A percentile compares a stretch with the other conserved stretches of the same genome.
Evolutionary conservation across 345 rosid species (phyloP).

Genomic region (Corchorus olitorius): DNA sequence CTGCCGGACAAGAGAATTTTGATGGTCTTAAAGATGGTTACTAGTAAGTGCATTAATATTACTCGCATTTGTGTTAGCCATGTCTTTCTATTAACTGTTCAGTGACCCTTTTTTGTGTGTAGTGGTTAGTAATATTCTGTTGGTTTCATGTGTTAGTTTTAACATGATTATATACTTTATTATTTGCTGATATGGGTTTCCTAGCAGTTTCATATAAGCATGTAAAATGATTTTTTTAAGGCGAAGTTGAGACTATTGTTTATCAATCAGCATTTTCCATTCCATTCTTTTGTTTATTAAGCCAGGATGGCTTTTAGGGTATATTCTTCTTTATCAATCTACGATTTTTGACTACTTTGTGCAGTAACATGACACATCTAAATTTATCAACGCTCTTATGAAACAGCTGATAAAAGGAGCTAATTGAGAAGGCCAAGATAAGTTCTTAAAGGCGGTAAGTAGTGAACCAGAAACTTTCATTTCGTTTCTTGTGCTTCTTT

Average conservation of each 20-base stretch:
- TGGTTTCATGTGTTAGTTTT: background rate
- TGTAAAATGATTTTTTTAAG: background rate
- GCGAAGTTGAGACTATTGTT: no score
- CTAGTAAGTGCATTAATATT: slow-evolving; percentile 53
- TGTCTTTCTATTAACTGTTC: background rate
- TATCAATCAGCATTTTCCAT: no score
- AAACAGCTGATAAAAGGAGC: no score
- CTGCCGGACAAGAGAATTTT: slow-evolving; percentile 96
- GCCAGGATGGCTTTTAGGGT: no score
- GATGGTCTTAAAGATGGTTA: slow-evolving; percentile 97
- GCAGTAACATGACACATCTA: no score
- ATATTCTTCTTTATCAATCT: background rate
- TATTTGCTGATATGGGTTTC: background rate
- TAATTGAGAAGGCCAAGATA: no score
- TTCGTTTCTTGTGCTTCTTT: no score
- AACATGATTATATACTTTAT: no score
- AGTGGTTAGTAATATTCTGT: background rate
- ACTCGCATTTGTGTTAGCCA: background rate
- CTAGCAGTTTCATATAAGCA: background rate
- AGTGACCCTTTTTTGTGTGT: background rate
- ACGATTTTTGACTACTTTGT: background rate
- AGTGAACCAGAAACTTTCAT: no score
- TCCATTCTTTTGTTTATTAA: background rate
- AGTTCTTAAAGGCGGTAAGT: no score
- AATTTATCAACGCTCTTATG: no score